Evolutionary conservation across 257 asterid genomes (phyloP).

Genomic region (Solanum boliviense): DNA sequence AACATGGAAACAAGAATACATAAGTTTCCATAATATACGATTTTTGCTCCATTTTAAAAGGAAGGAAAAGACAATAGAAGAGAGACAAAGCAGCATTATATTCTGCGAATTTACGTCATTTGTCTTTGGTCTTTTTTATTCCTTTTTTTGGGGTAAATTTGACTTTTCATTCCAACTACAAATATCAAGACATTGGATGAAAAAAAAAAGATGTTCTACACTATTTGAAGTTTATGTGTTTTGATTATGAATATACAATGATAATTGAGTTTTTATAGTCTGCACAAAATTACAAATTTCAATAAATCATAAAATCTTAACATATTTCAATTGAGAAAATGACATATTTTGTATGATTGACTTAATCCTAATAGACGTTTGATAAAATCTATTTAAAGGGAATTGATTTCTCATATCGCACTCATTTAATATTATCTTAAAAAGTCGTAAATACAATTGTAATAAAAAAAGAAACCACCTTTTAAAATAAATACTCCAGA

Average conservation of each 20-base stretch:
- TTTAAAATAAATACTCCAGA: too few species aligned
- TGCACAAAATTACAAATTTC: background rate
- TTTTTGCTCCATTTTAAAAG: background rate
- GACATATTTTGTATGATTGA: rapidly evolving
- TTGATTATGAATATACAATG: background rate
- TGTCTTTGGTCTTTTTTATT: background rate
- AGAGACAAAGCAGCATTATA: background rate
- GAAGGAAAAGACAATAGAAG: background rate
- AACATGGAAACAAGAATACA: background rate
- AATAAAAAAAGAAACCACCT: too few species aligned
- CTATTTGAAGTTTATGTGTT: background rate
- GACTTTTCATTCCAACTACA: background rate
- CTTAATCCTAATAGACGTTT: background rate
- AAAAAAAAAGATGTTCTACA: too few species aligned
- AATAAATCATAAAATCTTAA: background rate
- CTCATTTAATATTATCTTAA: too few species aligned
- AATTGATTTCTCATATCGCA: background rate
- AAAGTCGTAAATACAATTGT: background rate
- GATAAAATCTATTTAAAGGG: background rate
- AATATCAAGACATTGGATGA: background rate
- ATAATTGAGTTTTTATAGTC: background rate
- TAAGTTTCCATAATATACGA: background rate
- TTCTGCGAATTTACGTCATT: background rate
- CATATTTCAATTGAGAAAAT: background rate
- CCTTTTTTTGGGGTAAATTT: background rate